Percentiles rank a stretch among this genome's conserved stretches.
These are phyloP conservation scores for Pisolithus sp. DNA, from an alignment of 768 basidiomycete species.

Conservation along the genomic window DNA sequence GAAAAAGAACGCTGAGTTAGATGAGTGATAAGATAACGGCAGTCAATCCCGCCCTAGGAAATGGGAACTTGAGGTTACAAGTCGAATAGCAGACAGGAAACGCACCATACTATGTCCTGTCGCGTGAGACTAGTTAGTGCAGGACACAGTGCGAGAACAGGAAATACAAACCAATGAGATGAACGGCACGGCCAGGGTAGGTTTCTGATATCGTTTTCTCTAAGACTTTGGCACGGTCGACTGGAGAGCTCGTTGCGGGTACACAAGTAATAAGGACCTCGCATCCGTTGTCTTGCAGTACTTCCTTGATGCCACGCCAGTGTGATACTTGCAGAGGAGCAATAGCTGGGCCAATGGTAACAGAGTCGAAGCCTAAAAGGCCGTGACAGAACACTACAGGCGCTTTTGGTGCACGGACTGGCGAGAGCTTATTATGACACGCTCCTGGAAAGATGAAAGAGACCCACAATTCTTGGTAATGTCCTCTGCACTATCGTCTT, in stretches of 20 bases:
- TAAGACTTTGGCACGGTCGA: slow-evolving; percentile 87
- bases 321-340: slow-evolving; percentile 84
- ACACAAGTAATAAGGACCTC: slow-evolving; percentile 93
- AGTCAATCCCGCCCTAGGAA: slow-evolving; percentile 85
- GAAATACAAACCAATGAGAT: slow-evolving; percentile 62
- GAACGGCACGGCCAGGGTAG: slow-evolving; percentile 80
- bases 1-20: slow-evolving; percentile 70
- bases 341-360: slow-evolving; percentile 71
- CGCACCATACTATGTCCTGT: slow-evolving; percentile 73
- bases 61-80: background rate
- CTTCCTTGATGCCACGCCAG: slow-evolving; percentile 96
- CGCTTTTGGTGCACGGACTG: slow-evolving; percentile 73
- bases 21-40: slow-evolving; percentile 80
- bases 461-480: slow-evolving; percentile 58
- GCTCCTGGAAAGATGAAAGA: background rate
- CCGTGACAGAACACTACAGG: slow-evolving; percentile 97
- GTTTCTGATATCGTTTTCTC: slow-evolving; percentile 70
- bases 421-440: background rate
- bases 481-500: slow-evolving; percentile 46
- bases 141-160: background rate
- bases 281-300: slow-evolving; percentile 78
- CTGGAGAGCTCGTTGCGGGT: slow-evolving; percentile 83
- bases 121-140: slow-evolving; percentile 4
- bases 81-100: background rate
- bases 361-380: slow-evolving; percentile 81